phyloP scores from a whole-genome alignment of 805 yeast species.

The Ogataea philodendri region DNA sequence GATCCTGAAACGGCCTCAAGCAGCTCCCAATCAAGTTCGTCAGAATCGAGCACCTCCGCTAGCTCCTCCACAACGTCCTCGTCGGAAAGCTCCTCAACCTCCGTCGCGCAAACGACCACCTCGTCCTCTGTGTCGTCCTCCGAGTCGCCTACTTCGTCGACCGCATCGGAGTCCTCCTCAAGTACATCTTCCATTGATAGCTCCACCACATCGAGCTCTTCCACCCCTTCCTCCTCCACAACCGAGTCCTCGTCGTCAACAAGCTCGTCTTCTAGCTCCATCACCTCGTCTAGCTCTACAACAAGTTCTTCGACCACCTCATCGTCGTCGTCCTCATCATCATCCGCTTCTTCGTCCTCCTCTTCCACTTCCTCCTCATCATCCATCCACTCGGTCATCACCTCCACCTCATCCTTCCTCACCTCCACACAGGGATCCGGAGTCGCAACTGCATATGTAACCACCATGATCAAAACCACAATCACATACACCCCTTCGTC shows the following conservation, averaged over 20 bases:
- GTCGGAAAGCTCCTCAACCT: not conserved
- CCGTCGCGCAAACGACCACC: too few relatives aligned
- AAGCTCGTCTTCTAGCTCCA: slow-evolving; percentile 4
- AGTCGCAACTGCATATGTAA: not conserved
- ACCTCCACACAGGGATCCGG: not conserved
- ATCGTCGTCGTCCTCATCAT: slow-evolving; percentile 7
- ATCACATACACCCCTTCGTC: slow-evolving; percentile 13
- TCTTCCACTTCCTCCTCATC: slow-evolving; percentile 15
- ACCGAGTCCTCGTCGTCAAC: slow-evolving; percentile 9
- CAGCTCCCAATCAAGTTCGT: not conserved
- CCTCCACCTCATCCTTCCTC: slow-evolving; percentile 10
- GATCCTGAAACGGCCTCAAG: too few relatives aligned
- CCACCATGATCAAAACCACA: slow-evolving; percentile 4
- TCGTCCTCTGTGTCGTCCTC: too few relatives aligned
- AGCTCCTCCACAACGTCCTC: slow-evolving; percentile 4
- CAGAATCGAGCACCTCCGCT: not conserved
- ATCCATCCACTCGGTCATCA: slow-evolving; percentile 12
- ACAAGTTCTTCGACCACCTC: slow-evolving; percentile 14
- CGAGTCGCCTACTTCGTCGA: slow-evolving; percentile 3
- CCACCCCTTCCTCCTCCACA: slow-evolving; percentile 6
- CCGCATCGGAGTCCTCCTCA: not conserved
- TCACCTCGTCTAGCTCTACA: slow-evolving; percentile 5
- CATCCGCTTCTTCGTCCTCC: slow-evolving; percentile 24
- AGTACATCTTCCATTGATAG: not conserved
- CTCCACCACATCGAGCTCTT: slow-evolving; percentile 6